A percentile compares a stretch with the other conserved stretches of the same genome.
These are phyloP conservation scores for Salix exigua DNA, from an alignment of 345 rosid genomes.

Conservation along the genomic window DNA sequence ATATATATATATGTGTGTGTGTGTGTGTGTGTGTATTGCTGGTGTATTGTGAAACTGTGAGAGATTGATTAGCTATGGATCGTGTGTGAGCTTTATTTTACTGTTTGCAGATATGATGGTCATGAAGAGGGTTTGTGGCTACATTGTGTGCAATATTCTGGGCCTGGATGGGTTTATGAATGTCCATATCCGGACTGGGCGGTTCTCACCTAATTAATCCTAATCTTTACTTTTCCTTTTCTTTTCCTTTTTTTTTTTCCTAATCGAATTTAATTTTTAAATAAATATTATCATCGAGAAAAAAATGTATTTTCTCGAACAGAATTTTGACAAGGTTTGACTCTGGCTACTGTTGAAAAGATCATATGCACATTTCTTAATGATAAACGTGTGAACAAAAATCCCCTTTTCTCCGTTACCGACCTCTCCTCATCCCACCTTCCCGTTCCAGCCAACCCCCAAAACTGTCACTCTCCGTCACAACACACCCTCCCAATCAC, in stretches of 20 bases:
- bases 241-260: background rate
- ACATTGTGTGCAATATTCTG: conserved; percentile 68
- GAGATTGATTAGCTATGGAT: background rate
- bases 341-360: background rate
- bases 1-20: no score
- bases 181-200: conserved; percentile 84
- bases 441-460: no score
- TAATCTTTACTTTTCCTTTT: background rate
- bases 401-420: no score
- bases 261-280: no score
- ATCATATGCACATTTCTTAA: background rate
- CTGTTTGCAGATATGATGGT: conserved; percentile 51
- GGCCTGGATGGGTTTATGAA: conserved; percentile 73
- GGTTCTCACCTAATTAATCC: conserved; percentile 18
- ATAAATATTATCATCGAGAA: background rate
- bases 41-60: background rate
- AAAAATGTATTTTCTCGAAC: background rate
- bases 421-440: no score
- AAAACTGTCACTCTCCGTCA: no score
- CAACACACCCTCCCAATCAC: no score
- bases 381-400: no score
- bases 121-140: conserved; percentile 77
- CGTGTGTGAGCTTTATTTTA: background rate
- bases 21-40: no score
- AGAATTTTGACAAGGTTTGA: background rate